Conservation (phyloP, 495 filamentous ascomycete genomes). For the Pyrenopolyporus hunteri region DNA sequence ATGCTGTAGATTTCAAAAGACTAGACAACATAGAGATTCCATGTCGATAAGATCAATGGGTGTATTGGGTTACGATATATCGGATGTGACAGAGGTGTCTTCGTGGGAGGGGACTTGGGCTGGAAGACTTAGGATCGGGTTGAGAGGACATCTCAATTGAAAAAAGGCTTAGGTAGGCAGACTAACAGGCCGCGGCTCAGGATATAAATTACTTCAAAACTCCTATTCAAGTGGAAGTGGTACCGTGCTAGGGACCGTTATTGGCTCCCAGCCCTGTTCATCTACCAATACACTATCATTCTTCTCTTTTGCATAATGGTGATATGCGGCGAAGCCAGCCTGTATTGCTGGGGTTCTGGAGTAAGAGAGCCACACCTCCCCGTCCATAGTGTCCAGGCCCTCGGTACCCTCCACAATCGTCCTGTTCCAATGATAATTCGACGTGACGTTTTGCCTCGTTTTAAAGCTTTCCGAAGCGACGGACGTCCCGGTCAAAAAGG, state of each 20-base stretch:
- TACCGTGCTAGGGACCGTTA: slow-evolving; percentile 27
- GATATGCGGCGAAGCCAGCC: slow-evolving; percentile 12
- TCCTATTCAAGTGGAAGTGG: slow-evolving; percentile 29
- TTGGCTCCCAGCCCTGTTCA: slow-evolving; percentile 17
- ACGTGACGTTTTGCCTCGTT: slow-evolving; percentile 40
- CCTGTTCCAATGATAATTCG: slow-evolving; percentile 38
- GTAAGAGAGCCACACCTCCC: slow-evolving; percentile 38
- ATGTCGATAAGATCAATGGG: too few species aligned
- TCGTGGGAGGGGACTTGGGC: too few species aligned
- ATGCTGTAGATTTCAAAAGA: background rate
- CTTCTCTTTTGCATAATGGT: slow-evolving; percentile 35
- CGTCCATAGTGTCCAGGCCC: slow-evolving; percentile 36
- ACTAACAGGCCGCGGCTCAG: too few species aligned
- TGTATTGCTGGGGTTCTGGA: slow-evolving; percentile 6
- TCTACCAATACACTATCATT: slow-evolving; percentile 31
- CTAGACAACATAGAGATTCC: too few species aligned
- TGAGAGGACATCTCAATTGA: too few species aligned
- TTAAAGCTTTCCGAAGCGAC: slow-evolving; percentile 11
- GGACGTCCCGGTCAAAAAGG: slow-evolving; percentile 32
- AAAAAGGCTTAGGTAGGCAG: too few species aligned
- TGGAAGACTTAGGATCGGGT: too few species aligned
- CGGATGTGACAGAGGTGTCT: too few species aligned
- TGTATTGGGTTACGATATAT: too few species aligned
- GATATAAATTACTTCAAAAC: too few species aligned
- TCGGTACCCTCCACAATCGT: slow-evolving; percentile 36